Conservation (phyloP, 2,329 filamentous ascomycete genomes). For the Cytospora schulzeri region DNA sequence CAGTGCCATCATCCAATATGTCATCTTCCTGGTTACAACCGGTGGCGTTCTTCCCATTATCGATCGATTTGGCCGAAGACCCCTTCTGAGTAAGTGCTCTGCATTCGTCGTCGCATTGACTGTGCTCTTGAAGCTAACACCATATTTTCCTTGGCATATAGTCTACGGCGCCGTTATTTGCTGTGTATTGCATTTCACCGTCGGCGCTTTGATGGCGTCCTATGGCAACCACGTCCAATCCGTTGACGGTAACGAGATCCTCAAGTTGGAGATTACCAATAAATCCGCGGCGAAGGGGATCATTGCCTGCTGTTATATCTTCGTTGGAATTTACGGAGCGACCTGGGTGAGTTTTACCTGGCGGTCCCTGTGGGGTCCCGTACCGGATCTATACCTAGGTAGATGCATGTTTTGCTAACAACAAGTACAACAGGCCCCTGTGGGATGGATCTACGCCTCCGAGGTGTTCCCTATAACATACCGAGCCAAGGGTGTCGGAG, state of each 20-base stretch:
- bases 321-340: slow-evolving; percentile 42
- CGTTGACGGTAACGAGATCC: slow-evolving; percentile 47
- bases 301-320: slow-evolving; percentile 51
- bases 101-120: too few species aligned
- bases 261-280: slow-evolving; percentile 49
- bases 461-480: slow-evolving; percentile 48
- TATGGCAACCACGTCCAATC: slow-evolving; percentile 47
- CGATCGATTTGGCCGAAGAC: slow-evolving; percentile 51
- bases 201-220: slow-evolving; percentile 52
- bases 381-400: neutral
- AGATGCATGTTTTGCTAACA: neutral
- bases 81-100: slow-evolving; percentile 39
- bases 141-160: neutral
- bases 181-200: slow-evolving; percentile 50
- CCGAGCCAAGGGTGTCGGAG: slow-evolving; percentile 55
- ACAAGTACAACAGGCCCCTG: slow-evolving; percentile 28
- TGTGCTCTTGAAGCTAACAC: neutral
- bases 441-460: slow-evolving; percentile 38
- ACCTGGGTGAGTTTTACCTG: slow-evolving; percentile 34
- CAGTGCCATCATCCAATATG: slow-evolving; percentile 57
- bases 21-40: slow-evolving; percentile 57
- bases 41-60: slow-evolving; percentile 52
- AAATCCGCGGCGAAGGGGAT: slow-evolving; percentile 48
- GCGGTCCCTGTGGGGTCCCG: neutral
- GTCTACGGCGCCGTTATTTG: slow-evolving; percentile 48